phyloP scores from a whole-genome alignment of 2,329 filamentous ascomycete genomes.

The Monilinia fructicola region DNA sequence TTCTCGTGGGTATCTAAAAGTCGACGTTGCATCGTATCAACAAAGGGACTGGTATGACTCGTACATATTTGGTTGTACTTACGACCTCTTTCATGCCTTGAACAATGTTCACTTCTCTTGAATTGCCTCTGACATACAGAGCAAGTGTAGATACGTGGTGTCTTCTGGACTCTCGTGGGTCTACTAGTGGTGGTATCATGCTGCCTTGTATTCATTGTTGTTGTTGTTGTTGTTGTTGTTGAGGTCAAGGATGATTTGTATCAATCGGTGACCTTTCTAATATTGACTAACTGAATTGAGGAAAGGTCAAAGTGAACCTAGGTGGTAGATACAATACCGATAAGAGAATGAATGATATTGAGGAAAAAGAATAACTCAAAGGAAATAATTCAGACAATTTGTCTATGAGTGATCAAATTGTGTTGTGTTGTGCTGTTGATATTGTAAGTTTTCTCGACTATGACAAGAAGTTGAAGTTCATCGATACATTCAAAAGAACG shows the following conservation, averaged over 20 bases:
- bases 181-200: conserved; percentile 17
- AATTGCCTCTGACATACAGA: conserved; percentile 18
- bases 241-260: not conserved
- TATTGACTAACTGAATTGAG: not conserved
- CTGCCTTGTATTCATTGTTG: conserved; percentile 24
- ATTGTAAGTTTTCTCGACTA: not conserved
- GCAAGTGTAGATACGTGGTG: conserved; percentile 24
- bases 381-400: not conserved
- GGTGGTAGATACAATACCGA: not conserved
- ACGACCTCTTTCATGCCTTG: conserved; percentile 24
- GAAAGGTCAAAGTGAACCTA: not conserved
- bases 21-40: conserved; percentile 13
- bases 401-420: not conserved
- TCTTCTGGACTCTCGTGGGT: conserved; percentile 18
- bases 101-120: conserved; percentile 26
- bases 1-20: conserved; percentile 24
- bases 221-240: too few species aligned
- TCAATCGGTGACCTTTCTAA: conserved; percentile 1
- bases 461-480: not conserved
- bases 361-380: not conserved
- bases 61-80: conserved; percentile 13
- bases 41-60: conserved; percentile 11
- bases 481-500: conserved; percentile 15
- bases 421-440: conserved; percentile 1
- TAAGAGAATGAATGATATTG: not conserved